These are phyloP conservation scores for Diplodia corticola DNA, from an alignment of 2,329 filamentous ascomycete species.

Conservation along the genomic window DNA sequence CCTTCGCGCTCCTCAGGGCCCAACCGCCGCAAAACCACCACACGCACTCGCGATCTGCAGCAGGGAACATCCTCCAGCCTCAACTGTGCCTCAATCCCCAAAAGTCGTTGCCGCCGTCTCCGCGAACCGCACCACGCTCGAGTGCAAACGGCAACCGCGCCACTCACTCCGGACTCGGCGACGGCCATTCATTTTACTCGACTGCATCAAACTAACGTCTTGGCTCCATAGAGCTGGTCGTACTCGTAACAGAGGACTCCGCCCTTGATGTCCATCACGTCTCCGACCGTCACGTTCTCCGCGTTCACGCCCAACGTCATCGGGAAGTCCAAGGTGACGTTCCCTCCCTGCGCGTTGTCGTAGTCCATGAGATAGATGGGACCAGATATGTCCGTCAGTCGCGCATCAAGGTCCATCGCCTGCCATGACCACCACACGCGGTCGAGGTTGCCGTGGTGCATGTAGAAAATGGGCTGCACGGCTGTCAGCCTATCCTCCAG, in stretches of 20 bases:
- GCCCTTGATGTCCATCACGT: constrained; percentile 23
- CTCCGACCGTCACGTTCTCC: constrained; percentile 18
- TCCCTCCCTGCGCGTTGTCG: constrained; percentile 7
- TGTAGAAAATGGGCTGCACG: constrained; percentile 41
- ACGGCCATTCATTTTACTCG: not conserved
- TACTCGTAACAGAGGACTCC: constrained; percentile 23
- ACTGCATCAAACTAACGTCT: not conserved
- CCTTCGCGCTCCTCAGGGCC: not conserved
- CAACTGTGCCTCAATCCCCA: not conserved
- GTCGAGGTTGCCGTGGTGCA: constrained; percentile 53
- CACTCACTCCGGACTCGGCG: not conserved
- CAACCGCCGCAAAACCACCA: constrained; percentile 14
- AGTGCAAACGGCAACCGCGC: too few species aligned
- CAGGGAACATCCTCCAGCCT: not conserved
- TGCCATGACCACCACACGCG: constrained; percentile 55
- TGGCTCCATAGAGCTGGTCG: constrained; percentile 11
- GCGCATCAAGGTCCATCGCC: constrained; percentile 42
- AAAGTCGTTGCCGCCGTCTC: not conserved
- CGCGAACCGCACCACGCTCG: not conserved
- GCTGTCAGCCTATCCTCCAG: constrained; percentile 49
- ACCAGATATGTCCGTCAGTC: constrained; percentile 29
- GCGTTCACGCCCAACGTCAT: constrained; percentile 18
- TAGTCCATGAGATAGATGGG: constrained; percentile 23
- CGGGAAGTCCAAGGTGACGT: constrained; percentile 19
- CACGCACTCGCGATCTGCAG: not conserved